Evolutionary conservation across 192 early-diverging fungal genomes (phyloP).

Genomic region (Oehlia diaphana): DNA sequence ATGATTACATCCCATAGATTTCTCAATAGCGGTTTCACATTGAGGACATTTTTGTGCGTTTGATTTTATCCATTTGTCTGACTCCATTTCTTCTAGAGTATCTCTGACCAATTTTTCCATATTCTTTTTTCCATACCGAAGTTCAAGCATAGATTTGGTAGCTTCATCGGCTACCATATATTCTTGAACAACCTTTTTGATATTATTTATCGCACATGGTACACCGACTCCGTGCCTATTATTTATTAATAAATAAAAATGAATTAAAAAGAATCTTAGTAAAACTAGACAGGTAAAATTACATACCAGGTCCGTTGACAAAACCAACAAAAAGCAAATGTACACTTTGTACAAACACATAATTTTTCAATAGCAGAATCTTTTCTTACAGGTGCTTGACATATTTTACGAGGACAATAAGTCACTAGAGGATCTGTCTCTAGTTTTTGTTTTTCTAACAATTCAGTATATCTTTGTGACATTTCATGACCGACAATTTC

Average conservation of each 20-base stretch:
- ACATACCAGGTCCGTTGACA: constrained; percentile 31
- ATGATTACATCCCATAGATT: constrained; percentile 40
- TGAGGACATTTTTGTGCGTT: constrained; percentile 34
- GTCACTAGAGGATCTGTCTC: constrained; percentile 33
- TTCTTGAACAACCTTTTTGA: constrained; percentile 26
- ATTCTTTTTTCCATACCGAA: constrained; percentile 36
- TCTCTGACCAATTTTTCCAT: constrained; percentile 31
- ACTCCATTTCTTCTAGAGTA: constrained; percentile 26
- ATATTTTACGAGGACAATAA: constrained; percentile 31
- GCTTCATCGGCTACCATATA: constrained; percentile 29
- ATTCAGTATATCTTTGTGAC: constrained; percentile 24
- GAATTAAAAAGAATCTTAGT: not conserved
- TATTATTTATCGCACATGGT: constrained; percentile 29
- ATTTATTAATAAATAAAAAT: not conserved
- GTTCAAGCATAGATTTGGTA: constrained; percentile 25
- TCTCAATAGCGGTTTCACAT: constrained; percentile 32
- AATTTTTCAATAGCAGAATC: constrained; percentile 31
- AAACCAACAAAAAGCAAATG: constrained; percentile 36
- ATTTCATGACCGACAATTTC: constrained; percentile 33
- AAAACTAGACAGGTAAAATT: not conserved
- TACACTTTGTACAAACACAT: constrained; percentile 30
- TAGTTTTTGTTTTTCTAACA: constrained; percentile 29
- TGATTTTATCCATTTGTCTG: constrained; percentile 32
- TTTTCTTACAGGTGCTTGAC: constrained; percentile 34
- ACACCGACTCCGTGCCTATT: constrained; percentile 31